Percentiles rank a stretch among this genome's conserved stretches.
Evolutionary conservation across 805 yeast species (phyloP).

Genomic region (Metschnikowia aberdeeniae): DNA sequence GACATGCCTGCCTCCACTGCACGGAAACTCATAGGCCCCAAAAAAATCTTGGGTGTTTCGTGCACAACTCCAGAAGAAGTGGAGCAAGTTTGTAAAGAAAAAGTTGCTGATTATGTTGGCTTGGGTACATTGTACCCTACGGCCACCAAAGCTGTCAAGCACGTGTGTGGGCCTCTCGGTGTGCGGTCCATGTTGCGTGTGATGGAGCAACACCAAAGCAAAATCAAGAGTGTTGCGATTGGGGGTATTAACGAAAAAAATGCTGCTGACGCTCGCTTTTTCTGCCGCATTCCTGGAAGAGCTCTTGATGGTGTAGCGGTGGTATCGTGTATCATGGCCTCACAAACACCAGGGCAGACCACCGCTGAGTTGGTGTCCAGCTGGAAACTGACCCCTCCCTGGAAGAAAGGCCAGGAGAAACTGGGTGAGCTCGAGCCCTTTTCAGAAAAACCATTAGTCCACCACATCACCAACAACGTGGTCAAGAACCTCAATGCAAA

Average conservation of each 20-base stretch:
- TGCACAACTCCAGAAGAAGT: constrained; percentile 60
- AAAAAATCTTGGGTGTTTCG: constrained; percentile 76
- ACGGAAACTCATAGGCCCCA: constrained; percentile 62
- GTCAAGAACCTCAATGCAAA: constrained; percentile 87
- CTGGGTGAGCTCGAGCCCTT: background rate
- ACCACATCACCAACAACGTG: constrained; percentile 86
- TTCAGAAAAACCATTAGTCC: constrained; percentile 58
- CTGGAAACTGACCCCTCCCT: constrained; percentile 23
- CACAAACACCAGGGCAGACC: constrained; percentile 47
- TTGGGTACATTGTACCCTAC: constrained; percentile 79
- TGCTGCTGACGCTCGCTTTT: constrained; percentile 52
- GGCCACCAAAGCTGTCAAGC: constrained; percentile 51
- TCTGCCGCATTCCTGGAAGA: constrained; percentile 43
- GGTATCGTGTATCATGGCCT: constrained; percentile 81
- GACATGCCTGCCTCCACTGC: constrained; percentile 68
- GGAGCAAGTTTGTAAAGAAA: constrained; percentile 43
- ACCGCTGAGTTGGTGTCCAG: constrained; percentile 36
- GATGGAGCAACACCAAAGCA: constrained; percentile 29
- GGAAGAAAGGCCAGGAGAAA: background rate
- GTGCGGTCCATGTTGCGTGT: constrained; percentile 49
- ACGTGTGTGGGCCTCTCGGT: constrained; percentile 61
- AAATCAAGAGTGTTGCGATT: constrained; percentile 64
- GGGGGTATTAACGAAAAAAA: constrained; percentile 74
- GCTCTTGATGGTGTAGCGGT: constrained; percentile 79
- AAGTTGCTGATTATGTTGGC: constrained; percentile 74